phyloP scores from a whole-genome alignment of 495 filamentous ascomycete species.

The Hyaloscypha bicolor region DNA sequence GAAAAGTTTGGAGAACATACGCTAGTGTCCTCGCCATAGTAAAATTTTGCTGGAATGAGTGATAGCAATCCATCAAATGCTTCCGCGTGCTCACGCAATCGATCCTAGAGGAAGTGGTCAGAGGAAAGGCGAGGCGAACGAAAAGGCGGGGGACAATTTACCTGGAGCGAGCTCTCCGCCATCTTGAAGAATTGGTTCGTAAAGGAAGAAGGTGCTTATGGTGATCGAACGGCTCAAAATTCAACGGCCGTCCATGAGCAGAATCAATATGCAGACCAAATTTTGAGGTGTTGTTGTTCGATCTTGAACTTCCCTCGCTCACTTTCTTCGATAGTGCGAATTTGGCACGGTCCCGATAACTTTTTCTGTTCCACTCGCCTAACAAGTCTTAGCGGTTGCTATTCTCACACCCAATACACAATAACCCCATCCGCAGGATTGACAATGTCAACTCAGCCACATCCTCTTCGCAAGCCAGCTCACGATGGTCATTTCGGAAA shows the following conservation, averaged over 20 bases:
- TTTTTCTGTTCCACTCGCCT: background rate
- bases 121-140: conserved; percentile 7
- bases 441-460: conserved; percentile 5
- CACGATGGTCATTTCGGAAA: background rate
- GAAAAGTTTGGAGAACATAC: conserved; percentile 55
- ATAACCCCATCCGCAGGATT: background rate
- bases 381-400: background rate
- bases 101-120: conserved; percentile 59
- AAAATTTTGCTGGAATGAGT: conserved; percentile 89
- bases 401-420: background rate
- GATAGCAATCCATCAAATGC: conserved; percentile 91
- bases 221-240: background rate
- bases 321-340: conserved; percentile 5
- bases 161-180: conserved; percentile 31
- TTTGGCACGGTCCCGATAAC: background rate
- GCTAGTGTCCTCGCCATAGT: conserved; percentile 83
- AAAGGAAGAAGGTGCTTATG: background rate
- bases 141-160: conserved; percentile 30
- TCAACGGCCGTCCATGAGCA: background rate
- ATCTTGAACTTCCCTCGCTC: conserved; percentile 15
- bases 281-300: background rate
- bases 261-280: background rate
- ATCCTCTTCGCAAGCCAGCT: background rate
- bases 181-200: conserved; percentile 14
- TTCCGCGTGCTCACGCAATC: conserved; percentile 79